A percentile compares a stretch with the other conserved stretches of the same genome.
phyloP scores from a whole-genome alignment of 345 rosid genomes.

The Eucalyptus fibrosa region DNA sequence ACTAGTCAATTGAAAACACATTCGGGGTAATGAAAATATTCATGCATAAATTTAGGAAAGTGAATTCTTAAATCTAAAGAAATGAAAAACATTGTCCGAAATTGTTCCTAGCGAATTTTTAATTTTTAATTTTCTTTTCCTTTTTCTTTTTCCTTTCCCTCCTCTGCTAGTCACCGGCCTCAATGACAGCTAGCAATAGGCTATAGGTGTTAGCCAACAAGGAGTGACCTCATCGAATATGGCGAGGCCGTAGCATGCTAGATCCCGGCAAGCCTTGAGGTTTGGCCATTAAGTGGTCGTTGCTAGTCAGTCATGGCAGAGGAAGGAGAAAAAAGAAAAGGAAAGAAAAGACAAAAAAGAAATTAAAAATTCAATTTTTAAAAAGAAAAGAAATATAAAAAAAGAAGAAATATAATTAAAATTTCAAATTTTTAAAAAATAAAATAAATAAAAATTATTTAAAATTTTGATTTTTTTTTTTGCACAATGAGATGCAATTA shows the following conservation, averaged over 20 bases:
- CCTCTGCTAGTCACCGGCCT: accelerated
- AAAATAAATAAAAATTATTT: no score
- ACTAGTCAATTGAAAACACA: neutral
- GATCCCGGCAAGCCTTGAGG: accelerated
- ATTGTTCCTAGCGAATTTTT: neutral
- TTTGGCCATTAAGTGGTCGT: accelerated
- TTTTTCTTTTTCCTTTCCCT: neutral
- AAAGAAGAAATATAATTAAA: no score
- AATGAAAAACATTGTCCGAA: accelerated
- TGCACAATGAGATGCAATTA: accelerated
- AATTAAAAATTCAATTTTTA: no score
- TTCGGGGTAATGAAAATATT: accelerated
- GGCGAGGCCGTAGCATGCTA: accelerated
- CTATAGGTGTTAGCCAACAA: accelerated
- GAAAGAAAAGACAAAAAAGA: no score
- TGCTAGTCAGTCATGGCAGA: accelerated
- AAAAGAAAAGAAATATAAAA: no score
- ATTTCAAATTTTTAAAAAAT: no score
- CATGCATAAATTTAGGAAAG: neutral
- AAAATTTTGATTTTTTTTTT: no score
- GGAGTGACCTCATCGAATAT: accelerated
- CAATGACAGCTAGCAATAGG: accelerated
- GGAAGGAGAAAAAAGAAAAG: neutral
- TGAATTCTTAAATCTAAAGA: neutral
- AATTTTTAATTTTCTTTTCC: accelerated